phyloP scores from a whole-genome alignment of 106 monocot genomes.

The Dioscorea zingiberensis region DNA sequence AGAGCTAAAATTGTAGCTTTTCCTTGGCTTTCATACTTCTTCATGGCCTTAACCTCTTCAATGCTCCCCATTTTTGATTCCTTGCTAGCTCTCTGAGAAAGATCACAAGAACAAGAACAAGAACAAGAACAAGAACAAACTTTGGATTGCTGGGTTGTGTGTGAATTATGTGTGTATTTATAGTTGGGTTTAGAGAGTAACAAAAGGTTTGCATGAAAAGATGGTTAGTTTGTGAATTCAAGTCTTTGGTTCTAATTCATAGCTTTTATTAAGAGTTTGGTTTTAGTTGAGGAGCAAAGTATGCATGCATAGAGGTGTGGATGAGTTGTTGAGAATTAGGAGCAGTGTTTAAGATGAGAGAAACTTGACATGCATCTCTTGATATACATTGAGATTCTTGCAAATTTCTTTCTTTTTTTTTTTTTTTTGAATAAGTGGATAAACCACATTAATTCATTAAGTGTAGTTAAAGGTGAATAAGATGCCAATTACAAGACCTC shows the following conservation, averaged over 20 bases:
- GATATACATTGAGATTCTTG: too few species aligned
- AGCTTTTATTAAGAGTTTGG: background rate
- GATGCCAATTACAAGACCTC: too few species aligned
- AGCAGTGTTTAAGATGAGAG: background rate
- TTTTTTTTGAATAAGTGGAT: too few species aligned
- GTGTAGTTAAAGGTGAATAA: too few species aligned
- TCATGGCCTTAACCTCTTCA: too few species aligned
- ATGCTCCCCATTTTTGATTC: too few species aligned
- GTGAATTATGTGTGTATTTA: background rate
- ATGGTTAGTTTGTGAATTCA: background rate
- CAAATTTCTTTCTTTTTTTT: too few species aligned
- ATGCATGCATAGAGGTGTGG: constrained; percentile 1
- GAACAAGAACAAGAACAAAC: background rate
- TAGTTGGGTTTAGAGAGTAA: background rate
- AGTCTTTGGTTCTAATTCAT: too few species aligned
- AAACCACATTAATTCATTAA: too few species aligned
- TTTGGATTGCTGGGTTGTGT: background rate
- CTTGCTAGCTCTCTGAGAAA: background rate
- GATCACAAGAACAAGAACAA: constrained; percentile 3
- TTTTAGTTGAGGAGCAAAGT: constrained; percentile 17
- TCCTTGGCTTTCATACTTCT: constrained; percentile 15
- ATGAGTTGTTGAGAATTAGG: constrained; percentile 12
- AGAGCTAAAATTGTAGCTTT: constrained; percentile 70
- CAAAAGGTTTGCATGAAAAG: background rate
- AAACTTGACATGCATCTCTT: background rate